A percentile compares a stretch with the other conserved stretches of the same genome.
Conservation (phyloP, 352 stramenopile genomes). For the Heterotrichella gracilis region DNA sequence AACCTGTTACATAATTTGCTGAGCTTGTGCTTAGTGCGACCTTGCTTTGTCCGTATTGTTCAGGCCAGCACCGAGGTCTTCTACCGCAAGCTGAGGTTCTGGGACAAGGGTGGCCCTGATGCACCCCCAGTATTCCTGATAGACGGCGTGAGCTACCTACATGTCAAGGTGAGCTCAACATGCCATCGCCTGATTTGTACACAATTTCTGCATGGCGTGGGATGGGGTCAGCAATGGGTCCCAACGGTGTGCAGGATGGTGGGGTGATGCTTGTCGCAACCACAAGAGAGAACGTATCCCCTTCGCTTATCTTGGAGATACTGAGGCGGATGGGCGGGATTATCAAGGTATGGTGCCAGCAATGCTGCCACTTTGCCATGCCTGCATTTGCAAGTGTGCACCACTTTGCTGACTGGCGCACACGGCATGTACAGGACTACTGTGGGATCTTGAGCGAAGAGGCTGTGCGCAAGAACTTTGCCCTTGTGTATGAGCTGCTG, state of each 20-base stretch:
- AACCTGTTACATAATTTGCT: no score
- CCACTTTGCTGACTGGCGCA: no score
- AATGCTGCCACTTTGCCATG: no score
- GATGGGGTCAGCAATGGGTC: no score
- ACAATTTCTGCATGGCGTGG: no score
- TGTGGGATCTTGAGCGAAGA: conserved; percentile 86
- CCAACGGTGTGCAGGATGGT: no score
- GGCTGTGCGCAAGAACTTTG: conserved; percentile 96
- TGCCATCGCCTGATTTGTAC: no score
- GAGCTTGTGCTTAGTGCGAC: no score
- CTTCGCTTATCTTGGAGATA: conserved; percentile 68
- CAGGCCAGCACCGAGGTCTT: conserved; percentile 63
- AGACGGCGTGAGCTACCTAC: conserved; percentile 83
- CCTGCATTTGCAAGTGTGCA: no score
- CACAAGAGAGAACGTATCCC: conserved; percentile 64
- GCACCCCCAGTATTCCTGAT: conserved; percentile 69
- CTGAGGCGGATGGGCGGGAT: conserved; percentile 60
- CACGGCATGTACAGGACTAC: no score
- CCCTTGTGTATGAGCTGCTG: conserved; percentile 89
- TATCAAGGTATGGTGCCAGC: no score
- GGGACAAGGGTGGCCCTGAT: conserved; percentile 70
- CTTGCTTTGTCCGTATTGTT: no score
- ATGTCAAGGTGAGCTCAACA: conserved; percentile 86
- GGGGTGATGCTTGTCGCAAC: conserved; percentile 85
- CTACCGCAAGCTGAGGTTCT: conserved; percentile 96